A percentile compares a stretch with the other conserved stretches of the same genome.
Conservation (phyloP, 371 early-diverging fungal species). For the Rhizopus microsporus region DNA sequence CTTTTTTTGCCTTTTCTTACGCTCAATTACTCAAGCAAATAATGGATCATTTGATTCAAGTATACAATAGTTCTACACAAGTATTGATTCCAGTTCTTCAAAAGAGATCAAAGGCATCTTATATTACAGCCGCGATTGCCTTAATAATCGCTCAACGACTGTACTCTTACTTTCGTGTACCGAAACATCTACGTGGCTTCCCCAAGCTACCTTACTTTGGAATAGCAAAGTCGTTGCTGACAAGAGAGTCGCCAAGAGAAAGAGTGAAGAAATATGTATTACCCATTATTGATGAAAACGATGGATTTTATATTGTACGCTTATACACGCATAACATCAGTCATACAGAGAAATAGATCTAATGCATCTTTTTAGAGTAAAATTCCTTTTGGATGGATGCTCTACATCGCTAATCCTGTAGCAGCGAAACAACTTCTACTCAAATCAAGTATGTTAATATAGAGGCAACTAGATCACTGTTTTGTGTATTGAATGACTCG, state of each 20-base stretch:
- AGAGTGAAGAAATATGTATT: neutral
- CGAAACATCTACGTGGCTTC: neutral
- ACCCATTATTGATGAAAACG: neutral
- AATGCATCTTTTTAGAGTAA: conserved; percentile 9
- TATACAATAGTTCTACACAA: neutral
- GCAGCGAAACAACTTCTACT: conserved; percentile 22
- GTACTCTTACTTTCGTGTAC: neutral
- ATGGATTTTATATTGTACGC: conserved; percentile 10
- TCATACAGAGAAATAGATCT: neutral
- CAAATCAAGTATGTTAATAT: conserved; percentile 25
- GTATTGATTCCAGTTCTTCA: neutral
- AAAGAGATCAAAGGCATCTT: neutral
- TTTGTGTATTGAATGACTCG: neutral
- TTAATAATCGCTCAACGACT: neutral
- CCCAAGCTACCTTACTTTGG: conserved; percentile 1
- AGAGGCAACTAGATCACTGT: neutral
- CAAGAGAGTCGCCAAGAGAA: neutral
- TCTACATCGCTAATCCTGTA: conserved; percentile 24
- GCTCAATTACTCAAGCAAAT: neutral
- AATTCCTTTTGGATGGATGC: conserved; percentile 27
- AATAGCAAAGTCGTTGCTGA: neutral
- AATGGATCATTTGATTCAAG: neutral
- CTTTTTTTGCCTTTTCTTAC: neutral
- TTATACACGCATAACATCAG: too few relatives aligned
- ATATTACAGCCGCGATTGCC: conserved; percentile 3